These are phyloP conservation scores for Ophiognomonia clavigignenti-juglandacearum DNA, from an alignment of 2,329 filamentous ascomycete species.

Conservation along the genomic window DNA sequence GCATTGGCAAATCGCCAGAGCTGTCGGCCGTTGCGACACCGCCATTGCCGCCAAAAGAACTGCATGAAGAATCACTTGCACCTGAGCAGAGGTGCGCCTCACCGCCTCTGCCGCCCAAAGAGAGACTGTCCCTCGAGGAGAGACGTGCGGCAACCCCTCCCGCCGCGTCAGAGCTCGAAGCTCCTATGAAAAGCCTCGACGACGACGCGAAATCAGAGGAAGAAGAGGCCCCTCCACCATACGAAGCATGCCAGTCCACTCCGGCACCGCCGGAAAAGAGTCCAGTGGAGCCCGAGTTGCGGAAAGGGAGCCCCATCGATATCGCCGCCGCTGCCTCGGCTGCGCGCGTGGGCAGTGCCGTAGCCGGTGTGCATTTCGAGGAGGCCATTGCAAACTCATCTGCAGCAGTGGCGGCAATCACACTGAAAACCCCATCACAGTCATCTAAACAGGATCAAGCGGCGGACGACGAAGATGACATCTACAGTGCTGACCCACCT, in stretches of 20 bases:
- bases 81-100: conserved; percentile 6
- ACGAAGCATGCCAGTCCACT: conserved; percentile 7
- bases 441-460: not conserved
- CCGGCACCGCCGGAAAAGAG: conserved; percentile 12
- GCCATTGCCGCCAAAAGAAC: not conserved
- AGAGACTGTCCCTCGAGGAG: conserved; percentile 3
- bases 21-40: not conserved
- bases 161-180: not conserved
- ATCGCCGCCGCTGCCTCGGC: not conserved
- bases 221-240: conserved; percentile 1
- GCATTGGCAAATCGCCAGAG: conserved; percentile 7
- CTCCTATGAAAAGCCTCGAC: not conserved
- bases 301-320: not conserved
- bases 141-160: not conserved
- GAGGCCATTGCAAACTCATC: not conserved
- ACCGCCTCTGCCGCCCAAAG: conserved; percentile 13
- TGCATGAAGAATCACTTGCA: not conserved
- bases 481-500: not conserved
- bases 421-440: not conserved
- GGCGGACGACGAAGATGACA: not conserved
- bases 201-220: not conserved
- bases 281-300: not conserved
- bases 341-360: not conserved
- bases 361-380: not conserved
- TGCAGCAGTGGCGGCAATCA: not conserved